These are phyloP conservation scores for Colletotrichum musicola DNA, from an alignment of 2,329 filamentous ascomycete species.

Conservation along the genomic window DNA sequence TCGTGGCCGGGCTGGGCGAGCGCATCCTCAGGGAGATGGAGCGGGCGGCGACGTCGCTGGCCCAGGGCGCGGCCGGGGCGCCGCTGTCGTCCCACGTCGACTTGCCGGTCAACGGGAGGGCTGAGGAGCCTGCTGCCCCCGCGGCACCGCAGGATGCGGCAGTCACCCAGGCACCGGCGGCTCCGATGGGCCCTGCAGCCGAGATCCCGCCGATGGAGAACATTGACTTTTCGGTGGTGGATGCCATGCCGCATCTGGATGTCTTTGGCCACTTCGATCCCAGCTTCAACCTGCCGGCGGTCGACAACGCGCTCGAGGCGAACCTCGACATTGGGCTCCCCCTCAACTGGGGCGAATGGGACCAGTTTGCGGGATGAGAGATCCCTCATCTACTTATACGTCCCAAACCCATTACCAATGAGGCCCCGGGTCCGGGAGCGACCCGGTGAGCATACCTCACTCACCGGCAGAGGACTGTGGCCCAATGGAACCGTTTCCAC, in stretches of 20 bases:
- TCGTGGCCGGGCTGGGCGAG: conserved; percentile 67
- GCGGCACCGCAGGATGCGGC: conserved; percentile 37
- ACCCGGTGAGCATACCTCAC: no score
- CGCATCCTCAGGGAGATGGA: conserved; percentile 69
- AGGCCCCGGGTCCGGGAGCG: no score
- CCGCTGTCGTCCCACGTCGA: conserved; percentile 19
- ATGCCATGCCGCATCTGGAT: conserved; percentile 62
- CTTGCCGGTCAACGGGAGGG: not conserved
- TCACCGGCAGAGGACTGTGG: no score
- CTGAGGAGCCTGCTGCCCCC: not conserved
- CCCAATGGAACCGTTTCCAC: no score
- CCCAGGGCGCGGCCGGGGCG: conserved; percentile 25
- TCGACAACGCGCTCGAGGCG: conserved; percentile 66
- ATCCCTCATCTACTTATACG: no score
- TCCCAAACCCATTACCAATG: no score
- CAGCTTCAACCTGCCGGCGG: conserved; percentile 64
- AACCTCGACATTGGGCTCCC: conserved; percentile 67
- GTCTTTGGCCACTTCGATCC: conserved; percentile 68
- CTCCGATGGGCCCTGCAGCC: conserved; percentile 16
- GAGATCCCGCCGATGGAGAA: conserved; percentile 42
- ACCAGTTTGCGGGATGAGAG: conserved; percentile 46
- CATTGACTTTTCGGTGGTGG: conserved; percentile 57
- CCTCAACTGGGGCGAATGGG: conserved; percentile 64
- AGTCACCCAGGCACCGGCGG: not conserved
- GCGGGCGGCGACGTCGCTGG: conserved; percentile 61